Evolutionary conservation across 1,139 yeast genomes (phyloP), one percentile per base, ranked within the genome.

Genomic region (Zhuliangozyma blackwelliae): DNA sequence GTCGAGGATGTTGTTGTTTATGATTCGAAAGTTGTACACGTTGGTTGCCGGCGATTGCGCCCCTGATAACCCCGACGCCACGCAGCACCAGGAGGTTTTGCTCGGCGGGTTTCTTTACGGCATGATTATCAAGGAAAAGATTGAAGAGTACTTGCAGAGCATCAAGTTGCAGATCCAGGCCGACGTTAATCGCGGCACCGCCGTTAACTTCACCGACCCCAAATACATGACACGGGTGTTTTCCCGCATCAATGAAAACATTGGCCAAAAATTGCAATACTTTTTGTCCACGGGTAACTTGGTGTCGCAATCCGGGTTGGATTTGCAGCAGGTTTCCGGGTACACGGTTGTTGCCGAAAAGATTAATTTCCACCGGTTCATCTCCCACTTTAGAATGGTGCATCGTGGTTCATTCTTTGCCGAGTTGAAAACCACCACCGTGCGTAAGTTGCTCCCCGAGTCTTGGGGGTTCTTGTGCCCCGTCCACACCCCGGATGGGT

Each of bases 391-490:
- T 75, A 74, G 99, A 68, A 92, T 92, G 98, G 98, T 92, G 35
- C 99, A 92, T 65, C 84, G 99, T 79, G 99, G 99, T 63, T 88
- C 97, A 48, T 92, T 92, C 82, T 92, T 92, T 61, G 97, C 99
- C 31, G 96, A 92, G 64, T 77, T 92, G 65, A 92, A 94, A 61
- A 92, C 98, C 28, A 94, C 98, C 22, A 85, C 98, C 1, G 99
- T 92, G 36, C 82, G 99, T 71, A 92, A 92, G 61, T 72, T 92
- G 54, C 74, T 92, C 41, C 99, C 99, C 0, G 99, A 92, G 64
- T 86, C 96, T 1, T 92, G 99, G 99, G 97, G 97, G 5, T 94
- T 92, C 74, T 67, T 94, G 51, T 94, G 99, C 68, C 98, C 99
- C 16, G 98, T 94, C 12, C 98, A 92, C 65, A 92, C 99, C 11